These are phyloP conservation scores for Escovopsis sp. DNA, from an alignment of 2,329 filamentous ascomycete species.

Conservation along the genomic window DNA sequence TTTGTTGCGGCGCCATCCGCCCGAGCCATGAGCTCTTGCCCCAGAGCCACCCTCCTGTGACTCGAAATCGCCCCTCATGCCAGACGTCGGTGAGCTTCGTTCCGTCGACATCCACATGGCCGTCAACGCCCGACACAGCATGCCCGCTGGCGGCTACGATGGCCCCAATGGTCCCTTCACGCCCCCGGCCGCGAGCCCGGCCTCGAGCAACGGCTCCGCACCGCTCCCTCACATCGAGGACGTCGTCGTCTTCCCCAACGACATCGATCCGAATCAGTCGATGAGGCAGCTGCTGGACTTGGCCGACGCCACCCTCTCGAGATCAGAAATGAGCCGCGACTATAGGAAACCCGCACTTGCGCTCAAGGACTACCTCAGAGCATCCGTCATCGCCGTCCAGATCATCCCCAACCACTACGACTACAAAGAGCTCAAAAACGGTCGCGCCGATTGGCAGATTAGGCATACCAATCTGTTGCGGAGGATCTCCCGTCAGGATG, in stretches of 20 bases:
- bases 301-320: slow-evolving; percentile 38
- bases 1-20: not conserved
- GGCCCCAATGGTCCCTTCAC: slow-evolving; percentile 14
- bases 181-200: slow-evolving; percentile 10
- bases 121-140: slow-evolving; percentile 15
- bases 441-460: slow-evolving; percentile 32
- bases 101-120: slow-evolving; percentile 13
- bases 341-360: slow-evolving; percentile 59
- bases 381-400: slow-evolving; percentile 64
- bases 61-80: not conserved
- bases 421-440: slow-evolving; percentile 48
- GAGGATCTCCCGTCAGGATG: slow-evolving; percentile 32
- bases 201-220: slow-evolving; percentile 10
- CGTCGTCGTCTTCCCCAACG: slow-evolving; percentile 29
- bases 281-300: slow-evolving; percentile 38
- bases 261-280: slow-evolving; percentile 34
- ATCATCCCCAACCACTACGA: slow-evolving; percentile 64
- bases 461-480: slow-evolving; percentile 35
- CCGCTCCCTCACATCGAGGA: slow-evolving; percentile 40
- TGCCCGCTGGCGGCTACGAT: slow-evolving; percentile 14
- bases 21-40: slow-evolving; percentile 1
- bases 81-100: no score
- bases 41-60: not conserved
- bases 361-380: slow-evolving; percentile 71
- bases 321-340: slow-evolving; percentile 46